Evolutionary conservation across 129 eudicot genomes (phyloP).

Genomic region (Deinandra increscens): DNA sequence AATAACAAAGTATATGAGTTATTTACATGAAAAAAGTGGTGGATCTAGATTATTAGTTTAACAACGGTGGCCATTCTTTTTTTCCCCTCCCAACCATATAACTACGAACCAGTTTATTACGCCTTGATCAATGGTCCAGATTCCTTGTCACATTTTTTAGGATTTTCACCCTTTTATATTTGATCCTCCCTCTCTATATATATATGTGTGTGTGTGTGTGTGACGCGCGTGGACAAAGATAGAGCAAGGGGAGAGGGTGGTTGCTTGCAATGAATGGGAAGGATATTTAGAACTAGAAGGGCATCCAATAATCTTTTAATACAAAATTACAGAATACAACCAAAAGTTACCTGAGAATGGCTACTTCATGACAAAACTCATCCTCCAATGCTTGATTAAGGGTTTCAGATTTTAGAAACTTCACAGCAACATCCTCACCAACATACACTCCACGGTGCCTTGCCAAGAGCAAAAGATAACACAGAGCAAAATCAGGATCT

Average conservation of each 20-base stretch:
- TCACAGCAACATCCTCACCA: slow-evolving; percentile 87
- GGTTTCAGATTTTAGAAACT: slow-evolving; percentile 72
- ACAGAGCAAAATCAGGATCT: slow-evolving; percentile 13
- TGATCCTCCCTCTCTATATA: too few species aligned
- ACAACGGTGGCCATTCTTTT: too few species aligned
- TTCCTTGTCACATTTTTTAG: too few species aligned
- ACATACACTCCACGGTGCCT: slow-evolving; percentile 80
- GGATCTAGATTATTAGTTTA: too few species aligned
- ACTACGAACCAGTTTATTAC: too few species aligned
- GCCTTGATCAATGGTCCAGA: too few species aligned
- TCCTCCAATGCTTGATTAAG: slow-evolving; percentile 65
- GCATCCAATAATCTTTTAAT: background rate
- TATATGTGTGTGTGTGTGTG: background rate
- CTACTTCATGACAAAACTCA: slow-evolving; percentile 76
- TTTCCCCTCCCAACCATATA: background rate
- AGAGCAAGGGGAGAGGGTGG: background rate
- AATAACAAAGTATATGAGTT: too few species aligned
- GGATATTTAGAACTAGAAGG: background rate
- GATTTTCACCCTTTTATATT: too few species aligned
- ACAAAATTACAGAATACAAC: slow-evolving; percentile 10
- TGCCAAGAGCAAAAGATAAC: slow-evolving; percentile 22
- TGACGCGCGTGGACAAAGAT: too few species aligned
- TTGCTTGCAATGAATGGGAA: background rate
- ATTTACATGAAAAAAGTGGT: too few species aligned
- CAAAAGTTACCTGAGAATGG: slow-evolving; percentile 58